Evolutionary conservation across 108 stramenopile genomes (phyloP), one percentile per base, ranked within the genome.

Genomic region (Nitzschia putrida): DNA sequence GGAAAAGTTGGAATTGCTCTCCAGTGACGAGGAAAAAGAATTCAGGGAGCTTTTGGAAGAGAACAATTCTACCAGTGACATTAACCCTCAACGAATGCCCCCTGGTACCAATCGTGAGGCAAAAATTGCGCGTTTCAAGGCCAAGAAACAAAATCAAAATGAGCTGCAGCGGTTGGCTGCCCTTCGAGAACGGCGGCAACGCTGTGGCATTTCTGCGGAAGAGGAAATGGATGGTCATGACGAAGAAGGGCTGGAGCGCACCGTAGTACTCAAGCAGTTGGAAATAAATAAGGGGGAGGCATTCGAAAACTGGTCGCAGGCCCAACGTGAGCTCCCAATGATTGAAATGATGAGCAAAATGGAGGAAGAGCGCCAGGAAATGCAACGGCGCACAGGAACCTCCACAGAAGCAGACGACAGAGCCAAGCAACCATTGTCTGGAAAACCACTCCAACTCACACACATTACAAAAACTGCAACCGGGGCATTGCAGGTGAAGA

Each of bases 191-290:
- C 84, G 89, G 42, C 73, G 92, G 45, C 66, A 52, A 29, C 77
- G 89, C 29, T 61, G 87, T 23, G 80, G 69, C 22, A 54, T 89
- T 11, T 45, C 64, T 18, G 60, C 74, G 0, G 80, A 81, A 25
- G 93, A 91, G 34, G 77, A 73, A 39, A 67, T 89, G 75, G 90
- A 88, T 63, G 92, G 89, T 3, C 64, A 85, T 60, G 92, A 94
- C 50, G 64, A 74, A n/a, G 92, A 94, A 68, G 72, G 85, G 0
- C 29, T 94, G 45, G 67, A 73, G 42, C 78, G 92, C 37, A 72
- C 69, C 0, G 13, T 89, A 16, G 64, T 80, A 52, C 59, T 94
- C 38, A 71, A 78, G 21, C 61, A 81, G 10, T 51, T 91, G 26
- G 47, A 77, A 1, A n/a, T 85, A 20, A 43, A 65, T 52, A 85